Base-by-base conservation (phyloP, 192 early-diverging fungal genomes). In the Coemansia sp. region DNA sequence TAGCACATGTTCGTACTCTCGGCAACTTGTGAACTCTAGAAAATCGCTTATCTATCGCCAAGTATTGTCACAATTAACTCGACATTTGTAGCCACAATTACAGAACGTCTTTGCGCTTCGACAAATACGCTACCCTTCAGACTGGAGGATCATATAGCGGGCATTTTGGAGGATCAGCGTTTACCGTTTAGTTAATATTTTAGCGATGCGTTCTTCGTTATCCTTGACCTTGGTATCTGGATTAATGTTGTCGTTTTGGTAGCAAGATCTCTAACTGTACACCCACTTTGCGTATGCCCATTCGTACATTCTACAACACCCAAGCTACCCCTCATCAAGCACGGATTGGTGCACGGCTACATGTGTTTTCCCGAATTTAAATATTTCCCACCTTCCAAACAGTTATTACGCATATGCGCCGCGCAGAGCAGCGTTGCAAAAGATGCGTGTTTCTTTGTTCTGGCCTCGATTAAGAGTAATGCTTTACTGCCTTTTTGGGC, bases 401-500 rank as follows among this genome's bases (percentile, higher is more conserved):
- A 14, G 29, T 54, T 54, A 54, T 54, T 54, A 54, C 3, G 15
- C 52, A 54, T 54, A 25, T 54, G 23, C 52, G 52, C 52, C 52
- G 8, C 33, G 29, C 52, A 54, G 45, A 25, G 23, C 3, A 25
- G 9, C 10, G 22, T 48, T 20, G 7, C 14, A 6, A 25, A 20
- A 2, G 15, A 9, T 25, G 20, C 23, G n/a, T n/a, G n/a, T 13
- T 48, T 25, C 2, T 23, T 25, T 25, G 7, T 48, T 48, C 23
- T 3, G 45, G 2, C 22, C 17, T n/a, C n/a, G n/a, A n/a, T n/a
- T 17, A 31, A 5, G 33, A 29, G 28, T 7, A 54, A 54, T 10
- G 7, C 11, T 29, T 19, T 54, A 54, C 52, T 54, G 52, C 15
- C 52, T 19, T 54, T 19, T 54, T 54, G 25, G 47, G 3, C 29